These are phyloP conservation scores for Aspergillus indologenus DNA, from an alignment of 495 filamentous ascomycete species.

Conservation along the genomic window DNA sequence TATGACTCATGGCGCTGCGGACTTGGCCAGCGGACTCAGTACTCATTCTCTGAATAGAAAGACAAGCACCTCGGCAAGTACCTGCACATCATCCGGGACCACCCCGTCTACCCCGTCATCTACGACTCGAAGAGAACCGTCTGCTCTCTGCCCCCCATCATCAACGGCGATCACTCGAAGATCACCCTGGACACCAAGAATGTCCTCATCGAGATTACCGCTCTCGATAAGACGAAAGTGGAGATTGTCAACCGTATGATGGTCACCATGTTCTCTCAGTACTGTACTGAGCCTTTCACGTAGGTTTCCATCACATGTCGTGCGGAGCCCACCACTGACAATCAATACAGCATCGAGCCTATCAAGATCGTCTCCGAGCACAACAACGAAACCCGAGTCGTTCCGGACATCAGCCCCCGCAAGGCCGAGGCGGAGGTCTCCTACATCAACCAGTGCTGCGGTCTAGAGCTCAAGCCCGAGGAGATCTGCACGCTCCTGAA, in stretches of 20 bases:
- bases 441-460: constrained; percentile 90
- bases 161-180: constrained; percentile 96
- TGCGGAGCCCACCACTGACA: neutral
- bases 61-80: constrained; percentile 79
- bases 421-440: constrained; percentile 76
- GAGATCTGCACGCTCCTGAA: constrained; percentile 71
- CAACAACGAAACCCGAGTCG: constrained; percentile 76
- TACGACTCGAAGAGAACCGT: constrained; percentile 83
- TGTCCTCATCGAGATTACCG: constrained; percentile 95
- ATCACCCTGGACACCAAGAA: constrained; percentile 87
- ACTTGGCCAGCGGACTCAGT: neutral
- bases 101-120: constrained; percentile 94
- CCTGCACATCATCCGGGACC: constrained; percentile 90
- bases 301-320: constrained; percentile 23
- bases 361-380: constrained; percentile 87
- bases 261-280: constrained; percentile 94
- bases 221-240: constrained; percentile 94
- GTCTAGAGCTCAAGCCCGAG: constrained; percentile 66
- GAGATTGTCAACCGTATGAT: constrained; percentile 94
- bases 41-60: constrained; percentile 46
- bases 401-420: constrained; percentile 74
- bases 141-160: constrained; percentile 94
- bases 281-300: constrained; percentile 84
- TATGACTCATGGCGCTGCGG: constrained; percentile 23
- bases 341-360: constrained; percentile 65